These are phyloP conservation scores for Conticribra weissflogii DNA, from an alignment of 108 stramenopile genomes.

Conservation along the genomic window DNA sequence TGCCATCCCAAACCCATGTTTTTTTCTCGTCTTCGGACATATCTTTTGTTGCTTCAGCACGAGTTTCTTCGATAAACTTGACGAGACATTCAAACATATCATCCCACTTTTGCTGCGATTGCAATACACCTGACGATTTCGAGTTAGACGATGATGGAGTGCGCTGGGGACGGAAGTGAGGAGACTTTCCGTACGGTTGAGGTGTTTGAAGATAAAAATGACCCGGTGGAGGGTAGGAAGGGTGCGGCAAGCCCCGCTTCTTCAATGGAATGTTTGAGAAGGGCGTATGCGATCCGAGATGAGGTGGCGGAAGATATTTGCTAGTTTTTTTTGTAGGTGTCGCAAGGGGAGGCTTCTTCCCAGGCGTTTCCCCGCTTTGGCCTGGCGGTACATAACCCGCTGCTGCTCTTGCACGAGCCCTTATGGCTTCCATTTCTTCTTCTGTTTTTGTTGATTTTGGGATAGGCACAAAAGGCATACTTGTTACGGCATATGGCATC, in stretches of 20 bases:
- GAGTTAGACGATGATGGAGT: constrained; percentile 34
- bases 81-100: constrained; percentile 82
- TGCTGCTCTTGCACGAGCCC: constrained; percentile 77
- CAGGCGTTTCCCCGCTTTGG: constrained; percentile 18
- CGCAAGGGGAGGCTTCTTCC: constrained; percentile 44
- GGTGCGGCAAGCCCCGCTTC: constrained; percentile 11
- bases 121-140: constrained; percentile 35
- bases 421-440: constrained; percentile 66
- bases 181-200: constrained; percentile 12
- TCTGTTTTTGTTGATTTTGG: constrained; percentile 65
- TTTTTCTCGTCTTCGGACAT: constrained; percentile 62
- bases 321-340: constrained; percentile 10
- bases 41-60: constrained; percentile 54
- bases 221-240: constrained; percentile 21
- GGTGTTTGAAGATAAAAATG: constrained; percentile 12
- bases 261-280: constrained; percentile 27
- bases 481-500: constrained; percentile 22
- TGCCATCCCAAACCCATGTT: constrained; percentile 88
- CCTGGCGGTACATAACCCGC: constrained; percentile 77
- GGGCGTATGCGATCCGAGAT: neutral
- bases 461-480: constrained; percentile 47
- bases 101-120: constrained; percentile 87
- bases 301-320: too few species aligned
- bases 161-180: constrained; percentile 7
- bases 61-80: constrained; percentile 72